Base-by-base conservation (phyloP, 495 filamentous ascomycete species). In the Neurospora tetraspora region DNA sequence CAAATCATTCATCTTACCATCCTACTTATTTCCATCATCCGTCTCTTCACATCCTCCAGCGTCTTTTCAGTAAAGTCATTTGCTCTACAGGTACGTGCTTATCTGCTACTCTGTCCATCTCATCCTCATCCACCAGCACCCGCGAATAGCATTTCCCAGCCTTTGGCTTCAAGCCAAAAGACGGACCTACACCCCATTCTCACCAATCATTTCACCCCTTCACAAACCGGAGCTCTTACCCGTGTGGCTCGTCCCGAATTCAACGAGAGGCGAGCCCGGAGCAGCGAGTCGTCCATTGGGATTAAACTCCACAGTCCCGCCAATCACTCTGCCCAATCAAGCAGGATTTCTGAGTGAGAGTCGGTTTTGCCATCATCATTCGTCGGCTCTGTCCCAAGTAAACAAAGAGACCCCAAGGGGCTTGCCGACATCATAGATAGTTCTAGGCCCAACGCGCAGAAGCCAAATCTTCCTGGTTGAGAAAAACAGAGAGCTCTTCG, bases 311-410 rank as follows among this genome's bases (percentile, higher is more conserved):
- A 80, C 80, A n/a, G n/a, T n/a, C n/a, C n/a, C n/a, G 72, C 77
- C 79, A 80, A 81, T 81, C 80, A 80, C 73, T 77, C 75, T 73
- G 74, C 77, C 78, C 80, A 81, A 80, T 81, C 78, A 81, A 74
- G 68, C 53, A 70, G 43, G 38, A 65, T 73, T 69, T 37, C 71
- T 27, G 69, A 69, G 68, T 37, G 45, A 70, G 72, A 73, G 71
- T 47, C 74, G 72, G 71, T 72, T 76, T 65, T 65, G 27, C 53
- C 27, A 71, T 45, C 42, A 65, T 34, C 34, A 69, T 37, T 36
- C 31, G 53, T 36, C 70, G 42, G 38, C 7, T 59, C 42, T 38
- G 34, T 71, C 34, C 20, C 43, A 71, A 71, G 70, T 71, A 71
- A 45, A 71, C 69, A 71, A 59, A 71, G 34, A 69, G 27, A 23